Base-by-base conservation (phyloP, 768 basidiomycete genomes). In the Mycena indigotica region DNA sequence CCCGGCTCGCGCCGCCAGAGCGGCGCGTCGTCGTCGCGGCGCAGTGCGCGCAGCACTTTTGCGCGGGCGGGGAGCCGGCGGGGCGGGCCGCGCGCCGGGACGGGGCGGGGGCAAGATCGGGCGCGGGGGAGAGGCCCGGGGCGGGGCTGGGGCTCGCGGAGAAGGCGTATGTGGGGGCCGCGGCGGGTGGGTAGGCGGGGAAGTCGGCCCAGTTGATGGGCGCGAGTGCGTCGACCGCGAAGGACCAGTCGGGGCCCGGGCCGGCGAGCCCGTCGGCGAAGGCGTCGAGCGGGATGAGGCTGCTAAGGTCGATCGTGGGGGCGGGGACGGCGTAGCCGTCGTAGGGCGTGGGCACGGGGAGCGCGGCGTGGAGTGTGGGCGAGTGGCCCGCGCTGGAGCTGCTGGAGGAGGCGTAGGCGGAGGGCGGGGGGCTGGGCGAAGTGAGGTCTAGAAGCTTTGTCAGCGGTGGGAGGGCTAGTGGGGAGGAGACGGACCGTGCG, bases 1-100 rank as follows among this genome's bases (percentile, higher is more conserved):
- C 30, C 13, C 2, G 58, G 58, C 19, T 59, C 35, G 25, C 58
- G 53, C 2, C 58, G 58, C 58, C 58, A 59, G 0, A 58, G 52
- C 2, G 57, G 57, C 5, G 57, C 54, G 10, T 45, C n/a, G n/a
- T 32, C 32, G 57, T 58, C 21, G 39, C 53, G 16, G 49, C 35
- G 23, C 58, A 59, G 26, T 59, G 58, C 28, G 35, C n/a, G n/a
- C 58, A 59, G 2, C 25, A 39, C 16, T 59, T 59, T 26, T 48
- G 52, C 41, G 30, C 2, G 39, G 39, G 2, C 25, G 4, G 17
- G 2, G 12, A 23, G 48, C 10, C 23, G n/a, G 48, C 48, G 26
- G 12, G 6, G 6, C 23, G 15, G 15, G 13, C 53, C 29, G 2
- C 40, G 40, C 24, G 28, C 10, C 28, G 17, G 3, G 45, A 26